A percentile compares a stretch with the other conserved stretches of the same genome.
phyloP scores from a whole-genome alignment of 1,284 basidiomycete species.

The Apiotrichum sp. region DNA sequence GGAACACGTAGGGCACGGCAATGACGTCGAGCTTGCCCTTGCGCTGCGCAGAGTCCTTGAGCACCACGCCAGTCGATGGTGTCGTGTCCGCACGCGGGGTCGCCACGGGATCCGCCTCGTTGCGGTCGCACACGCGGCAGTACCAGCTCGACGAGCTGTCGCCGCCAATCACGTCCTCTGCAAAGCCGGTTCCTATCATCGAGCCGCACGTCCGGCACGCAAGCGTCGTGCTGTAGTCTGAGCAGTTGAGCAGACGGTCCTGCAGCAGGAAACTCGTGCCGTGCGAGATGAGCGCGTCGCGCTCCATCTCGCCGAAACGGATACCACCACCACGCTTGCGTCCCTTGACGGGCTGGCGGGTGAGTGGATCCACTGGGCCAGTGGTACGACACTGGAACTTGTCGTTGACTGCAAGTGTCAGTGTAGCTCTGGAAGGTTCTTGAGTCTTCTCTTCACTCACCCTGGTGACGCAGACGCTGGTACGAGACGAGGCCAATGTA shows the following conservation, averaged over 20 bases:
- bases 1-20: conserved; percentile 67
- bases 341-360: conserved; percentile 96
- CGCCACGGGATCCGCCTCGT: conserved; percentile 37
- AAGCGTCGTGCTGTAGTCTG: conserved; percentile 98
- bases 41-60: conserved; percentile 12
- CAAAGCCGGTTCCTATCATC: conserved; percentile 90
- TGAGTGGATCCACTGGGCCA: conserved; percentile 90
- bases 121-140: conserved; percentile 78
- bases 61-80: conserved; percentile 23
- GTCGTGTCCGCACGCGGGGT: conserved; percentile 5
- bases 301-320: conserved; percentile 99
- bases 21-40: conserved; percentile 79
- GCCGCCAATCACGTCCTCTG: conserved; percentile 59
- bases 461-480: conserved; percentile 50
- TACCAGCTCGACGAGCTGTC: conserved; percentile 61
- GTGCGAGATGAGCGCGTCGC: conserved; percentile 96
- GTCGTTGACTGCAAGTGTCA: conserved; percentile 63
- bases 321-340: conserved; percentile 98
- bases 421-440: not conserved
- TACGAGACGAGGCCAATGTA: conserved; percentile 99
- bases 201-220: conserved; percentile 94
- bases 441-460: not conserved
- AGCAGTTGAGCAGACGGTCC: conserved; percentile 99
- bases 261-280: conserved; percentile 97
- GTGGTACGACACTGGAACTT: conserved; percentile 99